Conservation (phyloP, 208 protist species). For the Herpetomonas samuelpessoai region DNA sequence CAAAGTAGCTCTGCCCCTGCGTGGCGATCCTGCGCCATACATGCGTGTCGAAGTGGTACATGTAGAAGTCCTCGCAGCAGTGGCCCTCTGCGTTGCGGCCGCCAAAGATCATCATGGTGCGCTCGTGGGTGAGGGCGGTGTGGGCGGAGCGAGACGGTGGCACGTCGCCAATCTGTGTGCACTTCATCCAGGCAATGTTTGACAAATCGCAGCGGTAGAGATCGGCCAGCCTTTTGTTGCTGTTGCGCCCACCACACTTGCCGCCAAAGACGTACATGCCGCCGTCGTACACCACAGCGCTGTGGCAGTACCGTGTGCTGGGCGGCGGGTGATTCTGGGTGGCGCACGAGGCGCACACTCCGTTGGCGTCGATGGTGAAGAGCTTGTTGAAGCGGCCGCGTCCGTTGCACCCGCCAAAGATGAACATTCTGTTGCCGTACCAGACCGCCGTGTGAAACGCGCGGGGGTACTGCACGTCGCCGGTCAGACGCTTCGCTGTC, state of each 20-base stretch:
- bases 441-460: slow-evolving; percentile 87
- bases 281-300: slow-evolving; percentile 66
- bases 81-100: slow-evolving; percentile 69
- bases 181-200: slow-evolving; percentile 41
- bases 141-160: slow-evolving; percentile 73
- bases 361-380: slow-evolving; percentile 68
- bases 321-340: slow-evolving; percentile 15
- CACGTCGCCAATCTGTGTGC: slow-evolving; percentile 42
- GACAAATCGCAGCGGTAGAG: slow-evolving; percentile 49
- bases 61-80: slow-evolving; percentile 85
- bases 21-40: slow-evolving; percentile 65
- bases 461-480: slow-evolving; percentile 61
- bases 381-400: slow-evolving; percentile 82
- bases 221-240: slow-evolving; percentile 80
- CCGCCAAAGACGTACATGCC: slow-evolving; percentile 87
- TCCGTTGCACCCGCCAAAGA: slow-evolving; percentile 89
- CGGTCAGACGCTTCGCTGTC: slow-evolving; percentile 50
- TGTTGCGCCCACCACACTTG: slow-evolving; percentile 88
- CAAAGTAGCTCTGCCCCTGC: slow-evolving; percentile 44
- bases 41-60: slow-evolving; percentile 76
- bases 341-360: slow-evolving; percentile 22
- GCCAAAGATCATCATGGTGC: slow-evolving; percentile 88
- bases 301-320: slow-evolving; percentile 84
- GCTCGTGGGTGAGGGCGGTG: slow-evolving; percentile 78
- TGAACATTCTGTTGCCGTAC: slow-evolving; percentile 60